Base-by-base conservation (phyloP, 1,139 yeast genomes). In the Debaryomycetaceae sp. region DNA sequence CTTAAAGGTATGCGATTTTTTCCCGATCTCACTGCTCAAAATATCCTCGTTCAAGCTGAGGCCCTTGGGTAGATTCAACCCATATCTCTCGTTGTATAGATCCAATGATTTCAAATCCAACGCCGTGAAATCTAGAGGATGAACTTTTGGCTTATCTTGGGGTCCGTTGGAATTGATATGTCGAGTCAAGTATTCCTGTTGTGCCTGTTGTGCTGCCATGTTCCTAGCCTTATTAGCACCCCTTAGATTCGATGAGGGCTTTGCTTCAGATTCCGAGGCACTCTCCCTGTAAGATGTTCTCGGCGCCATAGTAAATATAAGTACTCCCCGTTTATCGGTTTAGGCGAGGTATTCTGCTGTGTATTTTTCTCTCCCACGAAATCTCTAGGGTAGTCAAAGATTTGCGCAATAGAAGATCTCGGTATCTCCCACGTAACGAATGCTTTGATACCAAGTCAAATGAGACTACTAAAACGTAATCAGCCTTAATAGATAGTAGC, bases 131-230 rank as follows among this genome's bases (percentile, higher is more conserved):
- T 86, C 89, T 45, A 85, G 60, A 0, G 87, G 83, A 41, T 78
- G 75, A 1, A 65, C 60, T 24, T 64, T 63, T 1, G 75, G 73
- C 43, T 60, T 58, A 54, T 82, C 86, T 38, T 76, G 69, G 1
- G 86, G 86, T 0, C 87, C 87, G 55, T 83, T 82, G 8, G 84
- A 77, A 56, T 81, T 73, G 40, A 83, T 80, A 52, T 82, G 85
- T 50, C 76, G 78, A 22, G 81, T 70, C 8, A 83, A 63, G 44
- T 68, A 78, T 50, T 78, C 81, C 51, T 81, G 84, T 51, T 81
- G 87, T 2, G 83, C 82, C 36, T 81, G 84, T 35, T 76, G 77
- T 0, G 80, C 75, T 5, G 78, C 76, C 38, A 79, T 78, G 49
- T 74, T 76, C 47, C 81, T 70, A 2, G 80, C 80, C 52, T 79